Conservation (phyloP, 1,139 yeast genomes). For the Blastobotrys illinoisensis region DNA sequence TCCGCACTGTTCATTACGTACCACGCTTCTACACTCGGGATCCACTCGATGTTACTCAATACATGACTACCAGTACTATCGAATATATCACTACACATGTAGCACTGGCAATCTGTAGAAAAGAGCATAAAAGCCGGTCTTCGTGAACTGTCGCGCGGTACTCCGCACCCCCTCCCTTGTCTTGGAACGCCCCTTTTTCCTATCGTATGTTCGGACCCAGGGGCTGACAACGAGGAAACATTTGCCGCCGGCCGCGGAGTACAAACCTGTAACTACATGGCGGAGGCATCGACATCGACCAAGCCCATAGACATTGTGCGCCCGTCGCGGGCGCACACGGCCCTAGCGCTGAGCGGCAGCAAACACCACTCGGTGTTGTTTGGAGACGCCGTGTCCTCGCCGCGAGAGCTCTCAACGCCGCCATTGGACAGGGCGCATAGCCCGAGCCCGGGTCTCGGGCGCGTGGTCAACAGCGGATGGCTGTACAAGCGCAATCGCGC, state of each 20-base stretch:
- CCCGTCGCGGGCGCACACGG: background rate
- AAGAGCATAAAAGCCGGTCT: too few relatives aligned
- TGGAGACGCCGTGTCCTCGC: background rate
- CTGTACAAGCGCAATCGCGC: constrained; percentile 29
- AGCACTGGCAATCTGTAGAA: too few relatives aligned
- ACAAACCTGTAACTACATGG: background rate
- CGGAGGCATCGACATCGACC: background rate
- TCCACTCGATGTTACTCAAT: too few relatives aligned
- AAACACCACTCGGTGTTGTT: background rate
- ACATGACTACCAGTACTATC: too few relatives aligned
- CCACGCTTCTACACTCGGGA: too few relatives aligned
- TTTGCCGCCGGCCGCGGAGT: background rate
- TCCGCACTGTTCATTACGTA: too few relatives aligned
- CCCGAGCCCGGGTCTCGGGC: constrained; percentile 1
- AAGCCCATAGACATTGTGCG: background rate
- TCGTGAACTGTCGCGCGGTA: background rate
- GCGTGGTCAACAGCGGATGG: constrained; percentile 27
- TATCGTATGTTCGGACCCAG: background rate
- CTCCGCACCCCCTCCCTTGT: background rate
- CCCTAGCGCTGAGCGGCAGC: background rate
- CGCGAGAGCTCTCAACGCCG: background rate
- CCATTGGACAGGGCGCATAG: background rate
- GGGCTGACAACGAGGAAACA: background rate
- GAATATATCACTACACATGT: too few relatives aligned
- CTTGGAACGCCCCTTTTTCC: background rate